These are phyloP conservation scores for Acmispon strigosus DNA, from an alignment of 306 rosid genomes.

Conservation along the genomic window DNA sequence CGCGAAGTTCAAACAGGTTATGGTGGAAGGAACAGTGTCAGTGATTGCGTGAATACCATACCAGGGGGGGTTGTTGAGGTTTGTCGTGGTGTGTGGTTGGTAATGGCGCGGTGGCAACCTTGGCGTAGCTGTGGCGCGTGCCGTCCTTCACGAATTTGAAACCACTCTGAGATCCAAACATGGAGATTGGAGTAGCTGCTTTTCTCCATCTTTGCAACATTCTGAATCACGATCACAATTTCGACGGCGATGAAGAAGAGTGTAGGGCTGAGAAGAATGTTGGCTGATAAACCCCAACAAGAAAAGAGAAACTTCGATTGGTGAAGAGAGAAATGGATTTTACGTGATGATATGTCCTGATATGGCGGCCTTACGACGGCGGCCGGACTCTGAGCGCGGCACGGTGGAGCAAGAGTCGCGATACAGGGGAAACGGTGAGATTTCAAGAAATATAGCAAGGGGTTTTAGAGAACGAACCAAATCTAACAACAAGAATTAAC, in stretches of 20 bases:
- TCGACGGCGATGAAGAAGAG: neutral
- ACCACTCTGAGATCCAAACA: constrained; percentile 33
- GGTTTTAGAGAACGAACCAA: no score
- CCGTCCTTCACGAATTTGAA: constrained; percentile 16
- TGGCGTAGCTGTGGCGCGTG: constrained; percentile 44
- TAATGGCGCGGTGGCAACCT: constrained; percentile 43
- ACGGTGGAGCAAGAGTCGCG: no score
- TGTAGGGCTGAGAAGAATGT: no score
- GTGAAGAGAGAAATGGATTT: no score
- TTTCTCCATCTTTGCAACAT: constrained; percentile 69
- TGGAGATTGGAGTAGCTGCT: constrained; percentile 40
- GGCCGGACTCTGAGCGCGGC: no score
- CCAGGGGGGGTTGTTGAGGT: constrained; percentile 31
- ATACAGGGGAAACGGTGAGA: no score
- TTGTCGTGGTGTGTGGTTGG: constrained; percentile 27
- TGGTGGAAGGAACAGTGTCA: neutral
- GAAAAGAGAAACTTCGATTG: no score
- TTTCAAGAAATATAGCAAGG: no score
- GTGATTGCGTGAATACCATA: constrained; percentile 47
- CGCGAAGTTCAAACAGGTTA: neutral
- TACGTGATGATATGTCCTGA: no score
- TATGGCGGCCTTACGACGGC: no score
- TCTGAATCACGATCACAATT: neutral
- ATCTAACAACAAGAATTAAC: no score
- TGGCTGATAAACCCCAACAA: no score